Evolutionary conservation across 2,329 filamentous ascomycete species (phyloP), one percentile per base, ranked within the genome.

Genomic region (Paraconiothyrium brasiliense): DNA sequence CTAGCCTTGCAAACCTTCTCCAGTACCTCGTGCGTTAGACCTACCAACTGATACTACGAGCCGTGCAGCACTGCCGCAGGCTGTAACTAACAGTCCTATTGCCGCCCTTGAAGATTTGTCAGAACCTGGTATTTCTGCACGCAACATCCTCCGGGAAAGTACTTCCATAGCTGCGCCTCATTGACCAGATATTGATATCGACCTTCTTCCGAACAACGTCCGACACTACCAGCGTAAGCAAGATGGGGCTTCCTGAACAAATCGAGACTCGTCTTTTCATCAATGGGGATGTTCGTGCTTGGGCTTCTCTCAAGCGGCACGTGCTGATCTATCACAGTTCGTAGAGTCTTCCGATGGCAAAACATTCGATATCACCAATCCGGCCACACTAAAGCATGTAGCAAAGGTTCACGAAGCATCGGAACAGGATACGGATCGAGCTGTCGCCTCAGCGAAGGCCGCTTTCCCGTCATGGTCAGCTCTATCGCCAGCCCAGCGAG

Each of bases 361-460:
- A 55, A 76, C 72, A 0, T 75, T 94, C 77, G 90, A 93, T 73
- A 84, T 94, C 64, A 83, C 89, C 79, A 92, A 94, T 79, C 92
- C 92, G 20, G 90, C 92, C 55, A 94, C 92, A 67, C 92, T 93
- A 81, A 90, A 93, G 80, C 87, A 93, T 65, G 89, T 94, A 61
- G 94, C 92, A 13, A 88, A 91, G 61, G 73, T 76, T 14, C 66
- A 76, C 48, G 75, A 76, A 61, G 75, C 75, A 30, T 74, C 72
- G 32, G 71, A 74, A 35, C 55, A 76, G 54, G 81, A 89, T 85
- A 81, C 92, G 89, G 10, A 94, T 90, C 77, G 85, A 86, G 69
- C 84, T 80, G 65, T 94, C 89, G 92, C 87, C 82, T 72, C 84
- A 83, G 70, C 93, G 85, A 61, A 91, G 86, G 76, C 84, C 91